Evolutionary conservation across 2,329 filamentous ascomycete species (phyloP).

Genomic region (Fusarium napiforme): DNA sequence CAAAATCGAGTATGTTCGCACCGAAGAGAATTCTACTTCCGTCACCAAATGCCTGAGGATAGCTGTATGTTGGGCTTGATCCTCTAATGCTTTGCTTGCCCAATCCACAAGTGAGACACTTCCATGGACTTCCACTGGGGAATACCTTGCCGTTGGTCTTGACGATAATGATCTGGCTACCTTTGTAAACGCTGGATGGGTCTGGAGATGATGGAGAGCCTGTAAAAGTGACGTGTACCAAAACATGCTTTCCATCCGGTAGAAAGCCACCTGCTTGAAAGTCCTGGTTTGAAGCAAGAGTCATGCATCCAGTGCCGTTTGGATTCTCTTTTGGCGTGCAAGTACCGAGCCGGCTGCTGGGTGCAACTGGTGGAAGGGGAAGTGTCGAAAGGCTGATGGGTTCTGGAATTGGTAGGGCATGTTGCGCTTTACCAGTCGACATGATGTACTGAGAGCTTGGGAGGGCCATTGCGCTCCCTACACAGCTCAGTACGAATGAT

Average conservation of each 20-base stretch:
- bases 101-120: conserved; percentile 50
- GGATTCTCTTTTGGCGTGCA: neutral
- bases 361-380: conserved; percentile 8
- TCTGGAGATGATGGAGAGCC: conserved; percentile 55
- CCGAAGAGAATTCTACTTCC: conserved; percentile 51
- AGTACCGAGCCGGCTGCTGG: neutral
- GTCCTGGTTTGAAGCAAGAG: neutral
- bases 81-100: conserved; percentile 44
- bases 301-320: conserved; percentile 10
- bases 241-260: conserved; percentile 56
- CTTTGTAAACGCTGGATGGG: conserved; percentile 54
- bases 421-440: neutral
- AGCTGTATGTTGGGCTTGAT: neutral
- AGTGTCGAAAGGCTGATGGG: conserved; percentile 6
- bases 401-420: neutral
- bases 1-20: conserved; percentile 52
- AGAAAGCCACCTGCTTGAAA: conserved; percentile 46
- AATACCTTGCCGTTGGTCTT: conserved; percentile 53
- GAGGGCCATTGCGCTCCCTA: neutral
- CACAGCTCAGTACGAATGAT: neutral
- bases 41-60: conserved; percentile 50
- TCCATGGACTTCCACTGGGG: neutral
- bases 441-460: neutral
- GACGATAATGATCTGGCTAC: conserved; percentile 55
- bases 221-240: conserved; percentile 52